Evolutionary conservation across 495 filamentous ascomycete species (phyloP).

Genomic region (Gamarada debralockiae): DNA sequence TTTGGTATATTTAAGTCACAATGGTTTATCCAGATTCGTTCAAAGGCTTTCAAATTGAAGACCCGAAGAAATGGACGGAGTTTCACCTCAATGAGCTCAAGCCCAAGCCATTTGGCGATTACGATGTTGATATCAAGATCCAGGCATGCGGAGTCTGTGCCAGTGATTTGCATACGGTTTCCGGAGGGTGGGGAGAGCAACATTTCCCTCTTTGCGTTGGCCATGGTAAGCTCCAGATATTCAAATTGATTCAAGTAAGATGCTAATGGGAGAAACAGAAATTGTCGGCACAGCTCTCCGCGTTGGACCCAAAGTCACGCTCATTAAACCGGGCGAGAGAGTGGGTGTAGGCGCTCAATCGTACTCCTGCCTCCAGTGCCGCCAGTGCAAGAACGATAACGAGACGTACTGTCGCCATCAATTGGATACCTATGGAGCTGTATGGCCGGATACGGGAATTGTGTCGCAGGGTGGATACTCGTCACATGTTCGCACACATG

Average conservation of each 20-base stretch:
- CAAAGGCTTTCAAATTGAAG: slow-evolving; percentile 52
- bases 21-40: slow-evolving; percentile 28
- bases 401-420: slow-evolving; percentile 54
- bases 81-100: slow-evolving; percentile 52
- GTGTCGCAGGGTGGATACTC: slow-evolving; percentile 53
- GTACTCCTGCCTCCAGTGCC: slow-evolving; percentile 50
- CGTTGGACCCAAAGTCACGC: slow-evolving; percentile 53
- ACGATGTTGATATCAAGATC: slow-evolving; percentile 55
- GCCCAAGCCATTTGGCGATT: slow-evolving; percentile 54
- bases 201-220: slow-evolving; percentile 50
- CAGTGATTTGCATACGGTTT: slow-evolving; percentile 54
- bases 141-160: slow-evolving; percentile 54
- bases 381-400: slow-evolving; percentile 55
- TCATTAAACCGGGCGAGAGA: slow-evolving; percentile 49
- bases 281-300: slow-evolving; percentile 35
- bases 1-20: background rate
- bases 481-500: slow-evolving; percentile 49
- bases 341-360: slow-evolving; percentile 57
- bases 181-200: slow-evolving; percentile 51
- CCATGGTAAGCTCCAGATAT: slow-evolving; percentile 34
- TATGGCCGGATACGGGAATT: slow-evolving; percentile 49
- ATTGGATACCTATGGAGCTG: slow-evolving; percentile 52
- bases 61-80: slow-evolving; percentile 44
- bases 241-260: background rate
- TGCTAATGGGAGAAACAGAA: slow-evolving; percentile 11